Evolutionary conservation across 371 early-diverging fungal genomes (phyloP).

Genomic region (Mucor velutinosus): DNA sequence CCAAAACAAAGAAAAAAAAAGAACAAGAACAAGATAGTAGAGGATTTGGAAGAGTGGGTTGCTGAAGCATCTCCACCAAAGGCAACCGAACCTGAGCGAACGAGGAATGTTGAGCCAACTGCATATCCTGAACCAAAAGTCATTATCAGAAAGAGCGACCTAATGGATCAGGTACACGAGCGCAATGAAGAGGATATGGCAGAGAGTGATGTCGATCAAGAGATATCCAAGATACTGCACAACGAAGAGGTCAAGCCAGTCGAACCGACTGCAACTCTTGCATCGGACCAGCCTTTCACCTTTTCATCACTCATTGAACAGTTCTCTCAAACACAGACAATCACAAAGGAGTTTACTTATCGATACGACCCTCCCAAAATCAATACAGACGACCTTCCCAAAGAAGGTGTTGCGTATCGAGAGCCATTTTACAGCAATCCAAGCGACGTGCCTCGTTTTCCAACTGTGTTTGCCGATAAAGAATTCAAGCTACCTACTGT

Average conservation of each 20-base stretch:
- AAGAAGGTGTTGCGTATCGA: constrained; percentile 39
- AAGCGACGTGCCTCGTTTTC: constrained; percentile 51
- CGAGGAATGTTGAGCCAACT: neutral
- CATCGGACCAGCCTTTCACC: too few relatives aligned
- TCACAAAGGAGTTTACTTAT: constrained; percentile 20
- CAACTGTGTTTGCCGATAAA: constrained; percentile 57
- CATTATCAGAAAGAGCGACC: neutral
- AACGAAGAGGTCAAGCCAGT: neutral
- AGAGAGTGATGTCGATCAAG: too few relatives aligned
- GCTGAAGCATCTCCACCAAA: neutral
- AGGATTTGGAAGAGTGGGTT: neutral
- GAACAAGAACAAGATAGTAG: neutral
- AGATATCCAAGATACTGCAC: too few relatives aligned
- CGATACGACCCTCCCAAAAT: constrained; percentile 26
- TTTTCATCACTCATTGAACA: neutral
- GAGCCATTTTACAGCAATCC: constrained; percentile 69
- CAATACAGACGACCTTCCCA: neutral
- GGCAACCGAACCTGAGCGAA: neutral
- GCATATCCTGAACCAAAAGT: neutral
- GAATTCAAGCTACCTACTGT: constrained; percentile 51
- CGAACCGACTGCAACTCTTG: too few relatives aligned
- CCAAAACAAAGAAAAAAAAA: neutral
- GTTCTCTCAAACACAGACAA: neutral
- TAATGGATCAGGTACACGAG: neutral
- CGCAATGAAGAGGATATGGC: neutral